Evolutionary conservation across 306 rosid genomes (phyloP), one percentile per base, ranked within the genome.

Genomic region (Gillenia trifoliata): DNA sequence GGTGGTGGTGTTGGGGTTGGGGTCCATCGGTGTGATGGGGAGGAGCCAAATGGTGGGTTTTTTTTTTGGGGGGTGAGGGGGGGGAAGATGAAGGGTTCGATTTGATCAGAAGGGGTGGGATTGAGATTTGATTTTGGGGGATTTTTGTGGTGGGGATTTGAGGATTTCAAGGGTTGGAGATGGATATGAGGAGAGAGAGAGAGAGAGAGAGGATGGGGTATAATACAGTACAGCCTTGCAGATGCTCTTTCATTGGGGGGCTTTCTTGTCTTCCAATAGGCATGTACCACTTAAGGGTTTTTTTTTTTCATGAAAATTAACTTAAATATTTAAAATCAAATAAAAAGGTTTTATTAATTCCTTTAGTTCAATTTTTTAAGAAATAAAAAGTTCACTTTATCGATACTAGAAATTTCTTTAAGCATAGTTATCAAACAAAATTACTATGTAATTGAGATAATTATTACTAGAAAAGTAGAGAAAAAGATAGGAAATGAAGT

Each of bases 21-120:
- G 8, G 66, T 8, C 68, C 76, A 70, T 74, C 38, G 66, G 64
- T 62, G 65, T 38, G 55, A 60, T 62, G 47, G 74, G 60, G 45
- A 60, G 57, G 45, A 49, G 74, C 31, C 65, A 33, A 54, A 70
- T 25, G 63, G 56, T 25, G 63, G 63, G 66, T 28, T 29, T 73
- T 30, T 40, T 28, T 29, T 73, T 60, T 55, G 54, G 71, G 62
- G 61, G 29, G 61, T 22, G 28, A 9, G 61, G 29, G 9, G 59
- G 61, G 26, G 61, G 26, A 55, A 55, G 61, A 49, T 49, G 55
- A 49, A 22, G 61, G 20, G 17, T 59, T 59, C 29, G 74, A 50
- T 30, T 31, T 70, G 83, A 74, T 74, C 75, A 16, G 75, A 70
- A 66, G 72, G 81, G 31, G 49, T 13, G 33, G 11, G 68, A 17